Percentiles rank a stretch among this genome's conserved stretches.
These are phyloP conservation scores for Fusarium sarcochroum DNA, from an alignment of 2,329 filamentous ascomycete species.

Conservation along the genomic window DNA sequence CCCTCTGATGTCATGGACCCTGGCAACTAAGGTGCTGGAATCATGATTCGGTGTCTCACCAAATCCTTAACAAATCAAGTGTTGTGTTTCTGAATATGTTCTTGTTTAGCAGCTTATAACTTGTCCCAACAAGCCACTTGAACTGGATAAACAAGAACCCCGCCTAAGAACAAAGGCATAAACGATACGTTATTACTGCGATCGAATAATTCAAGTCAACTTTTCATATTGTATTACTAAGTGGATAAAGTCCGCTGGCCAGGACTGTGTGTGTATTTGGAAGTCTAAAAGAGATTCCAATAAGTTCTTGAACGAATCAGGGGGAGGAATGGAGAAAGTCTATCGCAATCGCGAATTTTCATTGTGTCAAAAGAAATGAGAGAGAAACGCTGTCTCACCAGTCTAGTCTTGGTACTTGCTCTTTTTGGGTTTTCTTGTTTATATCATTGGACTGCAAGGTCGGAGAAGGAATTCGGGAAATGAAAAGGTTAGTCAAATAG, in stretches of 20 bases:
- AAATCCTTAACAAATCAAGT: background rate
- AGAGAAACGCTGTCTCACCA: conserved; percentile 3
- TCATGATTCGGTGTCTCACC: background rate
- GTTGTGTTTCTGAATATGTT: conserved; percentile 6
- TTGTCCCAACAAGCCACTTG: conserved; percentile 6
- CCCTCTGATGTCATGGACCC: conserved; percentile 63
- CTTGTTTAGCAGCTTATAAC: background rate
- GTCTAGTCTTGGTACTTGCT: background rate
- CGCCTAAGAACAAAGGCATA: background rate
- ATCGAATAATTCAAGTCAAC: conserved; percentile 27
- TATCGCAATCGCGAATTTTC: conserved; percentile 35
- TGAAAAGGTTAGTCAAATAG: conserved; percentile 21
- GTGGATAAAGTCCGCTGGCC: conserved; percentile 23
- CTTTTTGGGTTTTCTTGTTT: conserved; percentile 23
- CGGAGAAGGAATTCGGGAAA: conserved; percentile 9
- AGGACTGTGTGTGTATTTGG: conserved; percentile 13
- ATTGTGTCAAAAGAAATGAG: conserved; percentile 39
- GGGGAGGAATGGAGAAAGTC: conserved; percentile 6
- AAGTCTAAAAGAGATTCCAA: conserved; percentile 1
- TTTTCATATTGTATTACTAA: conserved; percentile 47
- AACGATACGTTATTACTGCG: conserved; percentile 12
- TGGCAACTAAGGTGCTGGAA: conserved; percentile 18
- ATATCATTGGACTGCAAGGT: conserved; percentile 34
- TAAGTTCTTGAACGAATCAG: conserved; percentile 7
- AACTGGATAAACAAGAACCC: background rate